Evolutionary conservation across 2,329 filamentous ascomycete genomes (phyloP).

Genomic region (Fusarium torulosum): DNA sequence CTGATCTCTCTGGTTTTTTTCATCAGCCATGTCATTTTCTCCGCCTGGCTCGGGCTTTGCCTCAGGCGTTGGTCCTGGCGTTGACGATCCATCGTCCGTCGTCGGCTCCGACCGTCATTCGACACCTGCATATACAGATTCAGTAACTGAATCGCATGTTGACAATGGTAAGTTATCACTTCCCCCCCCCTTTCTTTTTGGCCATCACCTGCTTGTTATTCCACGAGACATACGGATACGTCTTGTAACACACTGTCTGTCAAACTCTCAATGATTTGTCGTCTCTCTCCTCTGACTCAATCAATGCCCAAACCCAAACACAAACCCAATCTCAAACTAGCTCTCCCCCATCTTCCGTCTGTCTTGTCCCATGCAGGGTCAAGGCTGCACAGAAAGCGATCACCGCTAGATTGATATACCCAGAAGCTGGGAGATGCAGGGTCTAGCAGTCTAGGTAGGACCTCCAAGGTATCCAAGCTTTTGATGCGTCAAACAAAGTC

Average conservation of each 20-base stretch:
- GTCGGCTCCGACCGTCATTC: slow-evolving; percentile 39
- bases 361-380: slow-evolving; percentile 33
- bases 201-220: background rate
- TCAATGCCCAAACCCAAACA: slow-evolving; percentile 13
- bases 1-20: no score
- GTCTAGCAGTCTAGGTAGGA: slow-evolving; percentile 14
- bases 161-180: slow-evolving; percentile 10
- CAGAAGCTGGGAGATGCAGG: slow-evolving; percentile 37
- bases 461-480: slow-evolving; percentile 37
- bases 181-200: background rate
- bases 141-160: slow-evolving; percentile 7
- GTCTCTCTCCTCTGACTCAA: slow-evolving; percentile 9
- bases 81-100: slow-evolving; percentile 18
- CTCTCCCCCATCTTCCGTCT: slow-evolving; percentile 11
- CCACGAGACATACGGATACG: no score
- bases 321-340: slow-evolving; percentile 2
- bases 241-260: no score
- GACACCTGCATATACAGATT: slow-evolving; percentile 11
- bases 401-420: slow-evolving; percentile 40
- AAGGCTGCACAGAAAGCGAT: slow-evolving; percentile 34
- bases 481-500: slow-evolving; percentile 28
- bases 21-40: background rate
- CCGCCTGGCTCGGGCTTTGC: slow-evolving; percentile 22
- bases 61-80: slow-evolving; percentile 1
- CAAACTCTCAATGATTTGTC: background rate